These are phyloP conservation scores for Myriangium duriaei DNA, from an alignment of 2,329 filamentous ascomycete species.

Conservation along the genomic window DNA sequence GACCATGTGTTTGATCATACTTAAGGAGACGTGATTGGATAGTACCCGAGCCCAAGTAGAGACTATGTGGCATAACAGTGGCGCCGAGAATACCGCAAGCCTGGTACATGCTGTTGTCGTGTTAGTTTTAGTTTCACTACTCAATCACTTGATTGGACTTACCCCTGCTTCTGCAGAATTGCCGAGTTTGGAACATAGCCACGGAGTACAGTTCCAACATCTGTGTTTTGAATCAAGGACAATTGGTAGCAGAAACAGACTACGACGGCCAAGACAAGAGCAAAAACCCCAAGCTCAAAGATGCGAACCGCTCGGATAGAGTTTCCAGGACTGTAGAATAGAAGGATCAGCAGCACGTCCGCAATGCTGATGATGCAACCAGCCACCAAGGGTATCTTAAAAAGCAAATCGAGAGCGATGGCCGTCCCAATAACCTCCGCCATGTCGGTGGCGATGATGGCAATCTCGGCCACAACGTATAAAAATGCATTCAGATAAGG, in stretches of 20 bases:
- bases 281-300: constrained; percentile 54
- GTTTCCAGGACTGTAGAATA: constrained; percentile 50
- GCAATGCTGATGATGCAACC: constrained; percentile 57
- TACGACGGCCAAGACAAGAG: constrained; percentile 55
- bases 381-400: constrained; percentile 51
- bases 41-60: constrained; percentile 58
- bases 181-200: constrained; percentile 52
- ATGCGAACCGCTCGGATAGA: constrained; percentile 45
- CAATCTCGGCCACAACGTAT: constrained; percentile 43
- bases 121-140: constrained; percentile 13
- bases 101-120: constrained; percentile 42
- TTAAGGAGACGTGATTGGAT: constrained; percentile 54
- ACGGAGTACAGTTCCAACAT: constrained; percentile 47
- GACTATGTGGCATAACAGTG: constrained; percentile 59
- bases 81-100: constrained; percentile 66
- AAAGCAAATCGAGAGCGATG: constrained; percentile 55
- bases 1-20: constrained; percentile 42
- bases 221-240: constrained; percentile 45
- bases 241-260: constrained; percentile 60
- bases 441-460: constrained; percentile 48
- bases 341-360: constrained; percentile 54
- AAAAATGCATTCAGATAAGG: constrained; percentile 42
- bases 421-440: constrained; percentile 58
- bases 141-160: constrained; percentile 7
- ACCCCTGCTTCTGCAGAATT: constrained; percentile 46